These are phyloP conservation scores for Nicotiana sylvestris DNA, from an alignment of 257 asterid genomes.

Conservation along the genomic window DNA sequence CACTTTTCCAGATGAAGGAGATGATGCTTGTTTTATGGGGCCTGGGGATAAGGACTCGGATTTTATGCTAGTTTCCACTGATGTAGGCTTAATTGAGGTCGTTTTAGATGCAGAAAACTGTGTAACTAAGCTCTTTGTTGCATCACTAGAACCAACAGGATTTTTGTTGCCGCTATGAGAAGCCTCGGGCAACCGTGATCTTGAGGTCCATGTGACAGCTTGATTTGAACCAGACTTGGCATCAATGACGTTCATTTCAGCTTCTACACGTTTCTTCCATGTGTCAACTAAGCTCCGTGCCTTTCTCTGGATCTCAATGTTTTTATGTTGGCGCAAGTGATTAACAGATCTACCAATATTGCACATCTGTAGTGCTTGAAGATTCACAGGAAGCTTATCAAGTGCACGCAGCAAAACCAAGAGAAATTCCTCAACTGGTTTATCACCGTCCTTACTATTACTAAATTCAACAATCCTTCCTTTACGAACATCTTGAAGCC, in stretches of 20 bases:
- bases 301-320: slow-evolving; percentile 49
- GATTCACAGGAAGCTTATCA: slow-evolving; percentile 54
- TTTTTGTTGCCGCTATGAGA: slow-evolving; percentile 31
- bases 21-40: slow-evolving; percentile 24
- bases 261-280: slow-evolving; percentile 65
- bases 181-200: slow-evolving; percentile 30
- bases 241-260: slow-evolving; percentile 51
- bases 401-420: slow-evolving; percentile 54
- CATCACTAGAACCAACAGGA: slow-evolving; percentile 35
- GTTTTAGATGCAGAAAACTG: slow-evolving; percentile 38
- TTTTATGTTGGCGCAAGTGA: slow-evolving; percentile 47
- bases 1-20: slow-evolving; percentile 42
- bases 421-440: slow-evolving; percentile 44
- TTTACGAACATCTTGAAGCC: slow-evolving; percentile 58
- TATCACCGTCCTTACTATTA: slow-evolving; percentile 40
- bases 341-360: slow-evolving; percentile 59
- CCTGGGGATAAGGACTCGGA: slow-evolving; percentile 43
- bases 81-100: slow-evolving; percentile 30
- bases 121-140: slow-evolving; percentile 31
- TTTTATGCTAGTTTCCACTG: slow-evolving; percentile 32
- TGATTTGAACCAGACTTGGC: slow-evolving; percentile 41
- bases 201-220: slow-evolving; percentile 35
- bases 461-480: slow-evolving; percentile 32
- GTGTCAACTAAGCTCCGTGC: slow-evolving; percentile 55
- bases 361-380: slow-evolving; percentile 51